Evolutionary conservation across 805 yeast genomes (phyloP).

Genomic region (Ascoidea rubescens): DNA sequence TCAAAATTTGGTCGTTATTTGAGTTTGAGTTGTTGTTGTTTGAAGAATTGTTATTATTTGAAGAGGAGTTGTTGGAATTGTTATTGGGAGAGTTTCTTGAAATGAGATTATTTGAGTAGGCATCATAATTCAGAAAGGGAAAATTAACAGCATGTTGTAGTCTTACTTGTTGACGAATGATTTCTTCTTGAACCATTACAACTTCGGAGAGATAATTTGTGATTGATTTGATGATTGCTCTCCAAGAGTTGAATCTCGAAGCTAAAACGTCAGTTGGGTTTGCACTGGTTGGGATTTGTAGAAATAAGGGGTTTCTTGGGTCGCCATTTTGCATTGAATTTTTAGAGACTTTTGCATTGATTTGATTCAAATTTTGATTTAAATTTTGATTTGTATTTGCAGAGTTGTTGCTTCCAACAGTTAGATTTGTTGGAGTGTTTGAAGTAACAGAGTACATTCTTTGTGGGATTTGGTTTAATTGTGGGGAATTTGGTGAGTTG

Average conservation of each 20-base stretch:
- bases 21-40: neutral
- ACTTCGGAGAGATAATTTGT: constrained; percentile 66
- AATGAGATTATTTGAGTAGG: neutral
- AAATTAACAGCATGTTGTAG: constrained; percentile 64
- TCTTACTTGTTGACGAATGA: constrained; percentile 68
- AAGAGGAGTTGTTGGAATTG: neutral
- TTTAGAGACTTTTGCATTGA: too few relatives aligned
- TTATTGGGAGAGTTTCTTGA: neutral
- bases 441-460: too few relatives aligned
- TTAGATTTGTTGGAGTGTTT: too few relatives aligned
- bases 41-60: constrained; percentile 1
- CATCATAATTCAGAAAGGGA: constrained; percentile 28
- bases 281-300: constrained; percentile 41
- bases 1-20: constrained; percentile 4
- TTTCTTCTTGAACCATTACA: constrained; percentile 78
- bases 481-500: too few relatives aligned
- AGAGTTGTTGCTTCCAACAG: too few relatives aligned
- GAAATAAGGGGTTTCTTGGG: constrained; percentile 33
- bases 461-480: too few relatives aligned
- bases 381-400: too few relatives aligned
- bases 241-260: constrained; percentile 75
- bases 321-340: constrained; percentile 14
- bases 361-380: too few relatives aligned
- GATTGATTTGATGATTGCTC: constrained; percentile 61
- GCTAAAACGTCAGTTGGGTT: constrained; percentile 85